These are phyloP conservation scores for Quercus variabilis DNA, from an alignment of 306 rosid genomes.

Conservation along the genomic window DNA sequence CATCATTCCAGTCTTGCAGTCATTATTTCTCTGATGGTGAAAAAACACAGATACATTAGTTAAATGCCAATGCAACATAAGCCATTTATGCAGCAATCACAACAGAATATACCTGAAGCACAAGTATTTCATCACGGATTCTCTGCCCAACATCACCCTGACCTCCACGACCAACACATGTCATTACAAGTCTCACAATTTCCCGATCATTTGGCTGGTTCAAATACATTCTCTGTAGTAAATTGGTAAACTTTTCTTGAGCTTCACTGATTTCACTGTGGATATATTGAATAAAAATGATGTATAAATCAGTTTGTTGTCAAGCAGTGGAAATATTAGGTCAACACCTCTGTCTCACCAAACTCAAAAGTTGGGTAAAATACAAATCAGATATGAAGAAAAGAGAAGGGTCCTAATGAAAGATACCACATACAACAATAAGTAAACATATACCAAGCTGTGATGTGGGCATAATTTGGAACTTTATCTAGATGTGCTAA, in stretches of 20 bases:
- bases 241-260: slow-evolving; percentile 26
- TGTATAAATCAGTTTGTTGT: not conserved
- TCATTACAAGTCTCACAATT: slow-evolving; percentile 21
- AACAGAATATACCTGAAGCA: slow-evolving; percentile 29
- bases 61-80: not conserved
- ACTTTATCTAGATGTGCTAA: not conserved
- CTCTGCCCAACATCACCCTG: slow-evolving; percentile 36
- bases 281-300: not conserved
- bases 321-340: not conserved
- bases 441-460: not conserved
- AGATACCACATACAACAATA: not conserved
- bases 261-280: slow-evolving; percentile 43
- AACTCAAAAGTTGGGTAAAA: not conserved
- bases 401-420: not conserved
- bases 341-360: not conserved
- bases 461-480: not conserved
- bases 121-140: slow-evolving; percentile 40
- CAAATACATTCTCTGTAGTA: slow-evolving; percentile 23
- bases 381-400: not conserved
- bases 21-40: slow-evolving; percentile 33
- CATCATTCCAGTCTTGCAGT: slow-evolving; percentile 36
- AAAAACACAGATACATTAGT: not conserved
- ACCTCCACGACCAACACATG: slow-evolving; percentile 28
- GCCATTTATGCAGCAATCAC: not conserved
- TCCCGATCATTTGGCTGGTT: slow-evolving; percentile 30